Conservation (phyloP, 73 alveolate genomes). For the Diophrys sp. region DNA sequence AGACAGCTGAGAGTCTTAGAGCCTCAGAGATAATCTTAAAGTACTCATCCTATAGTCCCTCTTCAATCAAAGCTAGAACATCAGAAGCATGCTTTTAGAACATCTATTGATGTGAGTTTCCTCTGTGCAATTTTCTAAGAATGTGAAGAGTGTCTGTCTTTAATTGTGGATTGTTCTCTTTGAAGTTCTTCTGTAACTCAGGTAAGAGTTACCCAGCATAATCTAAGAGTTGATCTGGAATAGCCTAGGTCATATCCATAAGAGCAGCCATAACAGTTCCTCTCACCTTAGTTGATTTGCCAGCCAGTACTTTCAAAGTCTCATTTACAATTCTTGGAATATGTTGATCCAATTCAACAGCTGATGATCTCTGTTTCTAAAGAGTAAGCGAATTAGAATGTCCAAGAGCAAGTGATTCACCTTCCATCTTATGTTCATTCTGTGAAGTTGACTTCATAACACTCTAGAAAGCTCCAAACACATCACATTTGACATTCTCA, state of each 20-base stretch:
- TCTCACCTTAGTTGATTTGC: constrained; percentile 49
- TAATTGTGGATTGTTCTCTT: constrained; percentile 52
- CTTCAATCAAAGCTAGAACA: constrained; percentile 28
- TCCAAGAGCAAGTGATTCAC: constrained; percentile 19
- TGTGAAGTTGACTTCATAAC: constrained; percentile 58
- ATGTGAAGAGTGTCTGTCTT: constrained; percentile 59
- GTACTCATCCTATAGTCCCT: constrained; percentile 56
- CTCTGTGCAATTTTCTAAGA: constrained; percentile 42
- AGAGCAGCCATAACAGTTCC: constrained; percentile 41
- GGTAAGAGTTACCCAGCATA: constrained; percentile 32
- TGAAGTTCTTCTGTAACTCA: constrained; percentile 48
- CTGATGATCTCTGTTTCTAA: constrained; percentile 44
- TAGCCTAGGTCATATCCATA: constrained; percentile 29
- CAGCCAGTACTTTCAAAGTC: constrained; percentile 59
- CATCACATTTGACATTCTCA: constrained; percentile 63
- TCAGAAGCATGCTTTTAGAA: constrained; percentile 23
- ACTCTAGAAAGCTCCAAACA: constrained; percentile 53
- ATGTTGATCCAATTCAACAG: constrained; percentile 51
- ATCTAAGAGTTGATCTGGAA: constrained; percentile 47
- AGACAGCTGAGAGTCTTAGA: constrained; percentile 61
- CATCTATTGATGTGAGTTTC: constrained; percentile 19
- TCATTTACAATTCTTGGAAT: constrained; percentile 63
- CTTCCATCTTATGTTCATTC: constrained; percentile 11
- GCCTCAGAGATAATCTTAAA: constrained; percentile 70
- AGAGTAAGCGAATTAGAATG: constrained; percentile 19